phyloP scores from a whole-genome alignment of 192 early-diverging fungal genomes.

The Umbelopsis sp. region DNA sequence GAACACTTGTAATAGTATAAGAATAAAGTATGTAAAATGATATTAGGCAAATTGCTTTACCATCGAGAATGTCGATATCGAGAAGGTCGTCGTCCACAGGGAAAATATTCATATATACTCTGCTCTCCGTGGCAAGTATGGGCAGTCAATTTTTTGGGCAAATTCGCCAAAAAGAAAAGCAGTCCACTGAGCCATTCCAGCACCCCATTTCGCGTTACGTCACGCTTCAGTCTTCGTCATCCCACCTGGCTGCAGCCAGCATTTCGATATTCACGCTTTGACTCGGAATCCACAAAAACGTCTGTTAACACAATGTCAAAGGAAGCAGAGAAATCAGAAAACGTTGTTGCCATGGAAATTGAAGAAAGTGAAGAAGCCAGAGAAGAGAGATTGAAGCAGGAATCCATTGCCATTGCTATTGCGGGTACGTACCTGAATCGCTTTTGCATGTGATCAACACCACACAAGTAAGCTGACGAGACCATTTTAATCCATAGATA shows the following conservation, averaged over 20 bases:
- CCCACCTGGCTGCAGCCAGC: background rate
- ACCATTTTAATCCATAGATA: slow-evolving; percentile 57
- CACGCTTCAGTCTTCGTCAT: slow-evolving; percentile 8
- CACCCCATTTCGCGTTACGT: slow-evolving; percentile 7
- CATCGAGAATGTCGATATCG: background rate
- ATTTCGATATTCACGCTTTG: slow-evolving; percentile 1
- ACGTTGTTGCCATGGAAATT: slow-evolving; percentile 32
- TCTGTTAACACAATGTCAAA: background rate
- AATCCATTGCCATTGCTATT: slow-evolving; percentile 20
- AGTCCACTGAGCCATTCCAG: background rate
- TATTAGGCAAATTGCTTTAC: background rate
- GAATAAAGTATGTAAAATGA: background rate
- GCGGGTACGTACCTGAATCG: background rate
- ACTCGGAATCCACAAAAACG: background rate
- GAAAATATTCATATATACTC: background rate
- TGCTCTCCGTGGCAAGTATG: background rate
- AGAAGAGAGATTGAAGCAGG: slow-evolving; percentile 31
- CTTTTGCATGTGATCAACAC: background rate
- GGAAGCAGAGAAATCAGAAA: slow-evolving; percentile 24
- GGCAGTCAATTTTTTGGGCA: too few relatives aligned
- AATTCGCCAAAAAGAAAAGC: background rate
- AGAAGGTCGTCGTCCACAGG: background rate
- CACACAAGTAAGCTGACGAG: background rate
- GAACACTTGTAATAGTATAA: background rate
- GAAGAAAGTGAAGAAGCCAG: slow-evolving; percentile 35